These are phyloP conservation scores for Orbilia blumenaviensis DNA, from an alignment of 2,329 filamentous ascomycete genomes.

Conservation along the genomic window DNA sequence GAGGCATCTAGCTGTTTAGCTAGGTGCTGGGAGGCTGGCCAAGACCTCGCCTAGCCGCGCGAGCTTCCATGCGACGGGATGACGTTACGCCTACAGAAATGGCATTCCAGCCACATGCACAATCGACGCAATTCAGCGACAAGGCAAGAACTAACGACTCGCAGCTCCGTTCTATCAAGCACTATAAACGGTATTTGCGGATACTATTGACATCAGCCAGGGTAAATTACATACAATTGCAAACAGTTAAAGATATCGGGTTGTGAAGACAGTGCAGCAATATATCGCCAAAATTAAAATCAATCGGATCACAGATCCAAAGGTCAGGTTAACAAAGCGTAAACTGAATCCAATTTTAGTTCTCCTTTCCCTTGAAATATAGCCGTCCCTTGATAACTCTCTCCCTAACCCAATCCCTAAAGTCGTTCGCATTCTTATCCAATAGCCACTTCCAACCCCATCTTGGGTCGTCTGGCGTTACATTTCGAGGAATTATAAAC, in stretches of 20 bases:
- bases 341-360: background rate
- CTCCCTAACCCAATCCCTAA: conserved; percentile 28
- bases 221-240: no score
- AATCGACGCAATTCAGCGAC: background rate
- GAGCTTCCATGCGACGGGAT: background rate
- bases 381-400: conserved; percentile 29
- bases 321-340: no score
- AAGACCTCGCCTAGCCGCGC: background rate
- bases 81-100: background rate
- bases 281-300: no score
- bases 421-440: conserved; percentile 34
- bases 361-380: conserved; percentile 19
- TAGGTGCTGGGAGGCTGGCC: background rate
- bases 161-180: no score
- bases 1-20: background rate
- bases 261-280: no score
- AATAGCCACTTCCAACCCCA: conserved; percentile 51
- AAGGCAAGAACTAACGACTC: background rate
- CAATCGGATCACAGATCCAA: background rate
- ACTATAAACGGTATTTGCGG: no score
- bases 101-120: no score
- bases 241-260: no score
- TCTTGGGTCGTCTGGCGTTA: conserved; percentile 32
- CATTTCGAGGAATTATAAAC: conserved; percentile 43
- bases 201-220: no score